phyloP scores from a whole-genome alignment of 495 filamentous ascomycete genomes.

The Hyaloscypha hepaticicola region DNA sequence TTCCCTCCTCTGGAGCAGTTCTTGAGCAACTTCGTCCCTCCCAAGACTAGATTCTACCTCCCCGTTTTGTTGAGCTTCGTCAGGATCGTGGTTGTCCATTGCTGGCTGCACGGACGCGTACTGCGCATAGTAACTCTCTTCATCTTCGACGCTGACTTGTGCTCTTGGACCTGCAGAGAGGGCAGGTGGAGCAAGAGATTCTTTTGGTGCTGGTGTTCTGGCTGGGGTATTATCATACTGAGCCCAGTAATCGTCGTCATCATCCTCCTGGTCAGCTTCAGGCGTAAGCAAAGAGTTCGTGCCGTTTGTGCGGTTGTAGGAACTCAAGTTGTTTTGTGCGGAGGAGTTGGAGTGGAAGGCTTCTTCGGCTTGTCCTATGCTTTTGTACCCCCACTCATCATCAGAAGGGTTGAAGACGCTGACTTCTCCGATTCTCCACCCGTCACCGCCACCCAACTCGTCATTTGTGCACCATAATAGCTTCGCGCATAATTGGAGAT shows the following conservation, averaged over 20 bases:
- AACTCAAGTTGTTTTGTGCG: conserved; percentile 13
- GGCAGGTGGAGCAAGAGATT: conserved; percentile 46
- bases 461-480: conserved; percentile 58
- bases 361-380: conserved; percentile 44
- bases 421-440: conserved; percentile 85
- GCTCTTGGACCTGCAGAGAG: conserved; percentile 51
- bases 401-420: conserved; percentile 51
- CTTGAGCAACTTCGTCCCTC: conserved; percentile 20
- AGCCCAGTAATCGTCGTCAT: conserved; percentile 93
- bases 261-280: conserved; percentile 55
- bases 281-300: conserved; percentile 28
- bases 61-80: conserved; percentile 48
- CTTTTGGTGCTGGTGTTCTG: conserved; percentile 67
- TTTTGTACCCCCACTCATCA: conserved; percentile 34
- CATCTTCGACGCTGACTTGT: conserved; percentile 58
- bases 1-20: conserved; percentile 16
- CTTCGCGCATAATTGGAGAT: conserved; percentile 53
- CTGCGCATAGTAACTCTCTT: conserved; percentile 80
- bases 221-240: conserved; percentile 85
- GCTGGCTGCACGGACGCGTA: conserved; percentile 88
- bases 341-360: conserved; percentile 36
- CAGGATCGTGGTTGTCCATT: conserved; percentile 84
- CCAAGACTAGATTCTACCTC: conserved; percentile 26
- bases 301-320: conserved; percentile 17
- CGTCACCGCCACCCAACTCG: conserved; percentile 62